These are phyloP conservation scores for Pseudopithomyces maydicus DNA, from an alignment of 2,329 filamentous ascomycete species.

Conservation along the genomic window DNA sequence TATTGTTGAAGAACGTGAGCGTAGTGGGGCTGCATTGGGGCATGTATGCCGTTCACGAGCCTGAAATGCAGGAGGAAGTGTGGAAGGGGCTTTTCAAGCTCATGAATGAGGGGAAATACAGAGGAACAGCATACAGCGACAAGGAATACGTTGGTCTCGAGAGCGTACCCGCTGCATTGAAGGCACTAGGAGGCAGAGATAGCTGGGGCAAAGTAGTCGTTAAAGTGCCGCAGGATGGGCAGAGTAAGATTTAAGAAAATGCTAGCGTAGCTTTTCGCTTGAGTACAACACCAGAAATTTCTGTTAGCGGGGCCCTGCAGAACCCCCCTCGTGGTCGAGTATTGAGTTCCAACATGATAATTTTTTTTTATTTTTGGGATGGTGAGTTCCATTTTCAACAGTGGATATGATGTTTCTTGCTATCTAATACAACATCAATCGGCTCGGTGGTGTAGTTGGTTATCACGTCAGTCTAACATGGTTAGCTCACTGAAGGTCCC, in stretches of 20 bases:
- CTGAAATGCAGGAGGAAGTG: constrained; percentile 69
- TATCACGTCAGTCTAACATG: constrained; percentile 54
- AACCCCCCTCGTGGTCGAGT: neutral
- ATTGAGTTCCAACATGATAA: neutral
- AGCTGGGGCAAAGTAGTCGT: constrained; percentile 98
- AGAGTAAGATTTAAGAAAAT: constrained; percentile 37
- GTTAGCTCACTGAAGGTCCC: constrained; percentile 7
- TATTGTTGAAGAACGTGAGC: constrained; percentile 90
- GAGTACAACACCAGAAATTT: neutral
- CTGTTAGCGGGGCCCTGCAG: neutral
- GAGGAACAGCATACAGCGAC: constrained; percentile 81
- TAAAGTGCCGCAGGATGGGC: constrained; percentile 69
- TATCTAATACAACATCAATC: neutral
- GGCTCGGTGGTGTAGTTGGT: constrained; percentile 52
- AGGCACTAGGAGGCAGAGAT: constrained; percentile 76
- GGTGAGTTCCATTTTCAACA: too few relatives aligned
- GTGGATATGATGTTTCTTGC: too few relatives aligned
- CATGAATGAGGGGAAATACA: constrained; percentile 78
- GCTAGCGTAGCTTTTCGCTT: neutral
- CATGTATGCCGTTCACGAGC: constrained; percentile 76
- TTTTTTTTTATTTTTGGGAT: too few relatives aligned
- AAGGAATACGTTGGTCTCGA: constrained; percentile 83
- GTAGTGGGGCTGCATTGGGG: constrained; percentile 94
- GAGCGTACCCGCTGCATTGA: constrained; percentile 74
- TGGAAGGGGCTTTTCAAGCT: constrained; percentile 84